phyloP scores from a whole-genome alignment of 2,329 filamentous ascomycete species.

The Epicoccum nigrum region DNA sequence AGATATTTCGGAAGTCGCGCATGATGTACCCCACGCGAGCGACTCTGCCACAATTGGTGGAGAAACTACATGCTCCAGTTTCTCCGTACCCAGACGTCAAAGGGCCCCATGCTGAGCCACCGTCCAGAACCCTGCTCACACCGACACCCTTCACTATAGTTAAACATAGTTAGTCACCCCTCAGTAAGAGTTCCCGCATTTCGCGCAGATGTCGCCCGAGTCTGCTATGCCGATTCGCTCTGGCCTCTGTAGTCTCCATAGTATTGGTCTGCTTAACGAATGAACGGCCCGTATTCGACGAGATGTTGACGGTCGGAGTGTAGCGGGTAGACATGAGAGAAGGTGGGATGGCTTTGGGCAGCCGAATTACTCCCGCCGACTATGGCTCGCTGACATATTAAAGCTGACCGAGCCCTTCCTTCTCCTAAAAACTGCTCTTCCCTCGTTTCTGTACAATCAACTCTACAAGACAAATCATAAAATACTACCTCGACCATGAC shows the following conservation, averaged over 20 bases:
- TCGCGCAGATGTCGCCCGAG: constrained; percentile 43
- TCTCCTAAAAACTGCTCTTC: constrained; percentile 17
- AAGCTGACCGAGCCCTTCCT: constrained; percentile 42
- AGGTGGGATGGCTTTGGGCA: constrained; percentile 43
- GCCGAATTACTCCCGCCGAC: constrained; percentile 42
- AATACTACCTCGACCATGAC: constrained; percentile 25
- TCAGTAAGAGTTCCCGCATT: constrained; percentile 40
- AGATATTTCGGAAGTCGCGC: constrained; percentile 24
- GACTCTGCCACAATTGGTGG: constrained; percentile 35
- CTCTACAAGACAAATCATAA: not conserved
- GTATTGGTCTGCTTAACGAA: constrained; percentile 30
- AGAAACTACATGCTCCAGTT: constrained; percentile 26
- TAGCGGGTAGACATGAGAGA: constrained; percentile 28
- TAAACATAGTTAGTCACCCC: constrained; percentile 45
- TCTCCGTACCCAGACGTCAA: constrained; percentile 22
- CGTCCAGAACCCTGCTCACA: constrained; percentile 31
- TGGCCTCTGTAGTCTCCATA: constrained; percentile 29
- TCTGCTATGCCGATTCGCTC: constrained; percentile 28
- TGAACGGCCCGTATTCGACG: constrained; percentile 28
- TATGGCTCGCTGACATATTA: constrained; percentile 47
- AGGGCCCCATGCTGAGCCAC: constrained; percentile 28
- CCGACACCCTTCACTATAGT: constrained; percentile 23
- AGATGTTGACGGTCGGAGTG: constrained; percentile 29
- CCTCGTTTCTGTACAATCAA: constrained; percentile 20
- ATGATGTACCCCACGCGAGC: constrained; percentile 37